Evolutionary conservation across 2,329 filamentous ascomycete species (phyloP), one percentile per base, ranked within the genome.

Genomic region (Ophiostoma sp.): DNA sequence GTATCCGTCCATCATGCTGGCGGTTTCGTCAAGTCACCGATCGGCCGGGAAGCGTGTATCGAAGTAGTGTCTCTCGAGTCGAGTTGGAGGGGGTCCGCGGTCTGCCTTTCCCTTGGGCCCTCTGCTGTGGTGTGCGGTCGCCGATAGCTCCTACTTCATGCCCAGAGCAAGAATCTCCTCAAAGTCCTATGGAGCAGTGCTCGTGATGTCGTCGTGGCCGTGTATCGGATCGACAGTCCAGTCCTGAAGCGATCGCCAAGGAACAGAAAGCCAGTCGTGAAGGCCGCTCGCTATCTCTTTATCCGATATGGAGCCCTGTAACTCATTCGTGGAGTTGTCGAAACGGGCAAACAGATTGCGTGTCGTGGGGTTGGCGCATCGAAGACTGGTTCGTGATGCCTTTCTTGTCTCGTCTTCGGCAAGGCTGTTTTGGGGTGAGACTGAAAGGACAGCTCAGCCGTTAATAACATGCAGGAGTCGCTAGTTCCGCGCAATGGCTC

Each of bases 1-100:
- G 80, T 89, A 93, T 75, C 89, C 90, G 84, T 95, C 91, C 92
- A 96, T 95, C 70, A 69, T 75, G 62, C 16, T 18, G 8, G 16
- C 12, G 44, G 27, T 8, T 64, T 41, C 38, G 58, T 9, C 58
- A 60, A 41, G 41, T 40, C 36, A 11, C 38, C 18, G 12, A 62
- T 14, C 14, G 60, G n/a, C 58, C 6, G 58, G 4, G 58, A 41
- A 16, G 60, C n/a, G 60, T 27, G 40, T 42, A 16, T 55, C n/a
- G n/a, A 55, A 16, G 60, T 3, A 18, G 49, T 14, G 49, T 7
- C 5, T 6, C n/a, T 63, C 16, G 16, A 5, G 16, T 7, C 16
- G 60, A 11, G 2, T 14, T 42, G 7, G 58, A 63, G 16, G 58
- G 8, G 36, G 58, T 42, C 12, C 5, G 27, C 27, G 14, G 11